These are phyloP conservation scores for Hibiscus trionum DNA, from an alignment of 345 rosid species.

Conservation along the genomic window DNA sequence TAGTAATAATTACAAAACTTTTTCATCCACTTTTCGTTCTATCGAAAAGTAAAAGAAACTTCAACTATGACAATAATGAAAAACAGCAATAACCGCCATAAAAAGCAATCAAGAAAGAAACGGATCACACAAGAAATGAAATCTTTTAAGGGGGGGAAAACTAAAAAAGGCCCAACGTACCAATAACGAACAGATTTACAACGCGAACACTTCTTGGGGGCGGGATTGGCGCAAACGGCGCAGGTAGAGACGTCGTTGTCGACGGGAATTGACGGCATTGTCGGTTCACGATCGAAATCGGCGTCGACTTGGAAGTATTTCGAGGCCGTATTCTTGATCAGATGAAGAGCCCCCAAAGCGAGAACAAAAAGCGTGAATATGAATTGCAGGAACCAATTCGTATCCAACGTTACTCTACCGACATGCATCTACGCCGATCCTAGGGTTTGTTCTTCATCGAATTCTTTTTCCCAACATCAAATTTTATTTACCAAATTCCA, in stretches of 20 bases:
- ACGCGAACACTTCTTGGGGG: conserved; percentile 40
- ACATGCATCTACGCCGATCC: conserved; percentile 56
- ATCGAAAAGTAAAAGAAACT: not conserved
- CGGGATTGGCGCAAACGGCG: conserved; percentile 28
- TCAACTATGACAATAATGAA: not conserved
- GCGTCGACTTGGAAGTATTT: conserved; percentile 84
- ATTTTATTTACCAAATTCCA: not conserved
- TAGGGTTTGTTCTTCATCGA: conserved; percentile 10
- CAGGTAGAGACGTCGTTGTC: conserved; percentile 12
- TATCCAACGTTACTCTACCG: conserved; percentile 59
- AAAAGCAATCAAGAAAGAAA: not conserved
- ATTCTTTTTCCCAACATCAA: not conserved
- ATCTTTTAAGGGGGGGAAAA: not conserved
- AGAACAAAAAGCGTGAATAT: conserved; percentile 43
- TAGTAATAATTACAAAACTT: no score
- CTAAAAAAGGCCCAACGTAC: conserved; percentile 6
- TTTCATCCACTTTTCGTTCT: not conserved
- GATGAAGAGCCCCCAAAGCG: conserved; percentile 47
- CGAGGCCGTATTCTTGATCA: conserved; percentile 67
- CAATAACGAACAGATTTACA: conserved; percentile 55
- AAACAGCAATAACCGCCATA: not conserved
- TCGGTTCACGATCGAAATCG: conserved; percentile 41
- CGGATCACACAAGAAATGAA: not conserved
- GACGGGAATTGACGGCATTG: conserved; percentile 9
- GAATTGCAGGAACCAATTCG: conserved; percentile 62